A percentile compares a stretch with the other conserved stretches of the same genome.
Evolutionary conservation across 2,329 filamentous ascomycete species (phyloP).

Genomic region (Elsinoe necatrix): DNA sequence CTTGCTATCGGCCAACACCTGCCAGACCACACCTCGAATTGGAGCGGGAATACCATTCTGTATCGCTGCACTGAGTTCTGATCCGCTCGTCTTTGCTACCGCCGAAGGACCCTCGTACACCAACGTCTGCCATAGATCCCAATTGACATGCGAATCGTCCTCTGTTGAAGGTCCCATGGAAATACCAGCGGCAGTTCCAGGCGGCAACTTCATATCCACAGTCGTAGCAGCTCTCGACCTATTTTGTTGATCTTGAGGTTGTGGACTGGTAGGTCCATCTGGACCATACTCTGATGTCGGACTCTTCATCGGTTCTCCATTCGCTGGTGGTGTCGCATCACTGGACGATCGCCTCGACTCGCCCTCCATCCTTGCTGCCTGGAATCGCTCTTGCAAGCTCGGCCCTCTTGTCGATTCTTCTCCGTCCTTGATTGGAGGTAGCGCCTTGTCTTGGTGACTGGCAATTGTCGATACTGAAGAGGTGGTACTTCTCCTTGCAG

Average conservation of each 20-base stretch:
- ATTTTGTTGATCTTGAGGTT: slow-evolving; percentile 20
- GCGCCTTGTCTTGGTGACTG: slow-evolving; percentile 73
- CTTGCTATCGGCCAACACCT: slow-evolving; percentile 91
- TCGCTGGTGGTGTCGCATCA: slow-evolving; percentile 35
- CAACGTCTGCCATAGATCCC: slow-evolving; percentile 95
- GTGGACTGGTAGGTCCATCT: slow-evolving; percentile 18
- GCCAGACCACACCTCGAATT: slow-evolving; percentile 97
- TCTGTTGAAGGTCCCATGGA: slow-evolving; percentile 62
- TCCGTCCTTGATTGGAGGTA: slow-evolving; percentile 64
- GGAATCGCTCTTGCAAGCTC: slow-evolving; percentile 71
- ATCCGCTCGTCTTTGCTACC: slow-evolving; percentile 76
- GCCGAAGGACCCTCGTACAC: slow-evolving; percentile 90
- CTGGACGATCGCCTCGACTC: slow-evolving; percentile 39
- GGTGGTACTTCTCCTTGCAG: slow-evolving; percentile 60
- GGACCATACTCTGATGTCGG: slow-evolving; percentile 15
- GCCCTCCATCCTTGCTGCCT: slow-evolving; percentile 64
- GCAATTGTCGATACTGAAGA: slow-evolving; percentile 70
- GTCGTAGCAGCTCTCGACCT: slow-evolving; percentile 23
- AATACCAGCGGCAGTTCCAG: slow-evolving; percentile 77
- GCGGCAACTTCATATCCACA: slow-evolving; percentile 63
- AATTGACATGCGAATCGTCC: slow-evolving; percentile 74
- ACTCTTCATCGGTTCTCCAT: slow-evolving; percentile 8
- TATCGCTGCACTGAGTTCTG: slow-evolving; percentile 84
- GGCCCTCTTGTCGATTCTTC: slow-evolving; percentile 37
- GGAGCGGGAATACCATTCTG: slow-evolving; percentile 88